phyloP scores from a whole-genome alignment of 768 basidiomycete genomes.

The Podaxis sp. region DNA sequence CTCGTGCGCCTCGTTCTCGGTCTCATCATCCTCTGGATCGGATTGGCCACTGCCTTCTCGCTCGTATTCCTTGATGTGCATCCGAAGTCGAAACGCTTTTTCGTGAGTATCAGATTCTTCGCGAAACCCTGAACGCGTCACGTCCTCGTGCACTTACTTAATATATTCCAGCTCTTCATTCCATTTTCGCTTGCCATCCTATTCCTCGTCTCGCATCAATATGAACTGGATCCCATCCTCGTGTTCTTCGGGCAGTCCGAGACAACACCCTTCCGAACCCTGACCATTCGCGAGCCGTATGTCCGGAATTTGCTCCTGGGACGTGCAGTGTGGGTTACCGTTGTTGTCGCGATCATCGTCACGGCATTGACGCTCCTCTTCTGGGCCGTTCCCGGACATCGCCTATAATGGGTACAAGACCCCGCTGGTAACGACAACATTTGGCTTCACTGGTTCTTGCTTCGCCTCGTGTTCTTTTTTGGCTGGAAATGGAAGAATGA shows the following conservation, averaged over 20 bases:
- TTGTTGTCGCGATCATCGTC: constrained; percentile 73
- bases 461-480: not conserved
- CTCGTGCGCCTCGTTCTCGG: constrained; percentile 84
- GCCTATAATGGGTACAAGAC: constrained; percentile 45
- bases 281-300: constrained; percentile 89
- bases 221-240: constrained; percentile 94
- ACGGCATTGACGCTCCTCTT: constrained; percentile 86
- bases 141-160: constrained; percentile 11
- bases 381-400: constrained; percentile 93
- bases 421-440: constrained; percentile 8
- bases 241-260: constrained; percentile 93
- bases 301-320: constrained; percentile 87
- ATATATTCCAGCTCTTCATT: constrained; percentile 71
- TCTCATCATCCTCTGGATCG: constrained; percentile 89
- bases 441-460: constrained; percentile 14
- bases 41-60: constrained; percentile 84
- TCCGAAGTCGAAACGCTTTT: constrained; percentile 89
- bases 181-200: constrained; percentile 89
- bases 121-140: not conserved
- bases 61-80: constrained; percentile 91
- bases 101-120: constrained; percentile 58
- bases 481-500: not conserved
- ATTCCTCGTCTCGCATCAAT: constrained; percentile 92
- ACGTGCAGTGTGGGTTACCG: constrained; percentile 86
- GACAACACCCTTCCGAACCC: constrained; percentile 94